These are phyloP conservation scores for Pseudogymnoascus sp. DNA, from an alignment of 2,329 filamentous ascomycete genomes.

Conservation along the genomic window DNA sequence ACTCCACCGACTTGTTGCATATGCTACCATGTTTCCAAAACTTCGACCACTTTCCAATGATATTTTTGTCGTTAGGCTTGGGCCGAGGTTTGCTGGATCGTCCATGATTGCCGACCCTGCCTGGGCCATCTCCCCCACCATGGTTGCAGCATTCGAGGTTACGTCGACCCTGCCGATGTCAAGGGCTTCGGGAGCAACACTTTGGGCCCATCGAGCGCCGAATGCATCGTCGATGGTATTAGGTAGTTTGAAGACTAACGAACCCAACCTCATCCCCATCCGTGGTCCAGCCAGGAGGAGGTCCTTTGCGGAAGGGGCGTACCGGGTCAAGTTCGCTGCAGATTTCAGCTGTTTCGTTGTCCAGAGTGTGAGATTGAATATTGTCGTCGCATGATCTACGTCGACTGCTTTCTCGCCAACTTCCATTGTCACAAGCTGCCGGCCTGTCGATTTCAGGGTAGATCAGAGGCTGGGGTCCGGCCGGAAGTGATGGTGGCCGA, in stretches of 20 bases:
- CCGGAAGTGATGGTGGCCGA: not conserved
- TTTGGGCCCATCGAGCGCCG: conserved; percentile 46
- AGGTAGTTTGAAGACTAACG: conserved; percentile 51
- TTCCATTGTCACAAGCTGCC: not conserved
- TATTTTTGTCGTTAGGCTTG: conserved; percentile 39
- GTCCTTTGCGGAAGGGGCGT: conserved; percentile 58
- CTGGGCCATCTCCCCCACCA: conserved; percentile 30
- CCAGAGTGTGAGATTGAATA: not conserved
- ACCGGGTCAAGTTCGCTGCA: conserved; percentile 45
- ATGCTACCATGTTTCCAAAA: conserved; percentile 79
- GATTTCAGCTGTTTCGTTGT: conserved; percentile 8
- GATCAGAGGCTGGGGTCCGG: not conserved
- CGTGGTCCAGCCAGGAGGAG: conserved; percentile 62
- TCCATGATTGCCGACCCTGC: conserved; percentile 22
- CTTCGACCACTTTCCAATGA: conserved; percentile 56
- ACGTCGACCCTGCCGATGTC: conserved; percentile 22
- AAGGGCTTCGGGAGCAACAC: conserved; percentile 49
- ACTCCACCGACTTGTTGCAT: conserved; percentile 88
- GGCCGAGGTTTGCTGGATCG: conserved; percentile 35
- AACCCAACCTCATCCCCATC: conserved; percentile 60
- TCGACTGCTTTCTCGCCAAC: not conserved
- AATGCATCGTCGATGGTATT: conserved; percentile 50
- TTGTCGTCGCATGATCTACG: not conserved
- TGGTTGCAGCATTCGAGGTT: conserved; percentile 21
- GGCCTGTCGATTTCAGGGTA: not conserved